Base-by-base conservation (phyloP, 768 basidiomycete species). In the Lactarius sp. region DNA sequence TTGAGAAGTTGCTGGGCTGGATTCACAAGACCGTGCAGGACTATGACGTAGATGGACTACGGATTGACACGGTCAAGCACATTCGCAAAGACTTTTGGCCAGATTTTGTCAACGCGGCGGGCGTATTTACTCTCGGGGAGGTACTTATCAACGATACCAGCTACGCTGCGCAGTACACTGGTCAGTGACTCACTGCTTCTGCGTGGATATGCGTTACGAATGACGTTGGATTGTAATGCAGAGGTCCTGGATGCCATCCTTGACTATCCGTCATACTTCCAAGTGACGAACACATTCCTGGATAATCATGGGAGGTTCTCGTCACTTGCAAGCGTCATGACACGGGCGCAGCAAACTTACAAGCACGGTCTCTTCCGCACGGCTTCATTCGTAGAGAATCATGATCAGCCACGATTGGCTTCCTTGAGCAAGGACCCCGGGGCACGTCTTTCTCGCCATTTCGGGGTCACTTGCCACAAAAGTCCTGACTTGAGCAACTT, bases 11-110 rank as follows among this genome's bases (percentile, higher is more conserved):
- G 71, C 78, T 81, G 62, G 66, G 57, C 33, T 85, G 83, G 83
- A 77, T 85, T 51, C 70, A 69, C 14, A 67, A 75, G 36, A 73
- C 84, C 12, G 80, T 84, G 5, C 54, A 71, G 31, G 76, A 77
- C 51, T 86, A 84, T 68, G 70, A 62, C 10, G 75, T 81, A 59
- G 85, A 86, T 67, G 82, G 84, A 9, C 69, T 85, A 36, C 78
- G 85, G 31, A 79, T 86, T 71, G 84, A 85, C 60, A 82, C 84
- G 4, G 83, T 80, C 64, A 85, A 84, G 71, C 83, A 83, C 69
- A 74, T 86, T 66, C 73, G 77, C 2, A 76, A 76, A 66, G 73
- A 77, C 22, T 86, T 86, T 71, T 86, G 84, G 84, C 76, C 75
- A 9, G 77, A 69, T 5, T 85, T 85, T 69, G 74, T 77, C 53